Percentiles rank a stretch among this genome's conserved stretches.
Evolutionary conservation across 192 early-diverging fungal species (phyloP).

Genomic region (Pecoramyces ruminantium): DNA sequence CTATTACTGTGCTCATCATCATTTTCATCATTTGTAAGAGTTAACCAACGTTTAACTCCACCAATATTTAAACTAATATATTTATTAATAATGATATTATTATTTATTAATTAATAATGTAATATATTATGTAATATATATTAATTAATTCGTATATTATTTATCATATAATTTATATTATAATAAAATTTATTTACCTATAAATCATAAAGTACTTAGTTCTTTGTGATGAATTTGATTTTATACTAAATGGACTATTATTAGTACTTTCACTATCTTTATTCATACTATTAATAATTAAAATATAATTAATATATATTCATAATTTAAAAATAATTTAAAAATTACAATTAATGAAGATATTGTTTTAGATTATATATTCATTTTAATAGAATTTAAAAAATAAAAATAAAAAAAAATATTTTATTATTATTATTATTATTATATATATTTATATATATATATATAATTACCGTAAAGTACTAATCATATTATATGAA

Average conservation of each 20-base stretch:
- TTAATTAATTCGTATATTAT: too few species aligned
- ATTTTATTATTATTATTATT: too few species aligned
- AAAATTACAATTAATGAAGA: too few species aligned
- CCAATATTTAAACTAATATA: conserved; percentile 22
- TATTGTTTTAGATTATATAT: too few species aligned
- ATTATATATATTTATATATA: too few species aligned
- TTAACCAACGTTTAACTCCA: conserved; percentile 24
- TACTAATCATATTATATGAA: conserved; percentile 74
- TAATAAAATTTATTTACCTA: conserved; percentile 10
- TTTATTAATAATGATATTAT: background rate
- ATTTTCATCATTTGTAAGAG: conserved; percentile 7
- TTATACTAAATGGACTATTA: conserved; percentile 25
- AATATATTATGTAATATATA: too few species aligned
- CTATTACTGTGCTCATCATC: background rate
- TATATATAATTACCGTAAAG: conserved; percentile 10
- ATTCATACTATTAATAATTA: background rate
- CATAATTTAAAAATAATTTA: too few species aligned
- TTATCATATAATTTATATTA: too few species aligned
- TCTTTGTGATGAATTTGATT: conserved; percentile 12
- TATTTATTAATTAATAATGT: too few species aligned
- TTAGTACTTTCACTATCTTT: conserved; percentile 3
- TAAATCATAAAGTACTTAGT: conserved; percentile 16
- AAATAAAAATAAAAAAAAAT: too few species aligned
- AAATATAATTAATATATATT: too few species aligned
- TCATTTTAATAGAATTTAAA: too few species aligned